A percentile compares a stretch with the other conserved stretches of the same genome.
Conservation (phyloP, 495 filamentous ascomycete genomes). For the Neurospora sp. region DNA sequence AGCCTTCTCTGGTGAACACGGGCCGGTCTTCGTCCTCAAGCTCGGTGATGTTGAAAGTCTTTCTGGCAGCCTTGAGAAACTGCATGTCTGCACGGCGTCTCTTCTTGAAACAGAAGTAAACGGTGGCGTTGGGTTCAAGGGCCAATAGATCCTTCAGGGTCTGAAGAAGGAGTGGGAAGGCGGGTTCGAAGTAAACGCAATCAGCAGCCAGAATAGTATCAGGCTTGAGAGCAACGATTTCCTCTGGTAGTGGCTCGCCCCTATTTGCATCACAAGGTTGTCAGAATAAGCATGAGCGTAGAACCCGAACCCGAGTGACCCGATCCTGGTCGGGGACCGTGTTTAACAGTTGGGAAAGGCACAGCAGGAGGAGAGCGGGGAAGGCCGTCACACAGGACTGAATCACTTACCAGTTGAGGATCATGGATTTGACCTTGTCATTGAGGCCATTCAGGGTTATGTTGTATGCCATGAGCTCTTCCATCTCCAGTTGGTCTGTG, state of each 20-base stretch:
- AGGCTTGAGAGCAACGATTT: slow-evolving; percentile 41
- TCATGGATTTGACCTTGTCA: slow-evolving; percentile 44
- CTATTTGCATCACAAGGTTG: slow-evolving; percentile 20
- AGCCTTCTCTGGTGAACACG: slow-evolving; percentile 48
- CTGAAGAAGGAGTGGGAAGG: slow-evolving; percentile 74
- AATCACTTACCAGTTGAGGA: slow-evolving; percentile 63
- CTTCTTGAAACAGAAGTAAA: slow-evolving; percentile 95
- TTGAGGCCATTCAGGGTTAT: slow-evolving; percentile 65
- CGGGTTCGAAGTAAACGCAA: slow-evolving; percentile 94
- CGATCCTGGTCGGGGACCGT: background rate
- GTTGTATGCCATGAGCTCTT: slow-evolving; percentile 72
- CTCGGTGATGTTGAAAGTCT: slow-evolving; percentile 52
- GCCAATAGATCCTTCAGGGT: slow-evolving; percentile 59
- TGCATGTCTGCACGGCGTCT: slow-evolving; percentile 66
- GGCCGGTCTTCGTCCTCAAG: slow-evolving; percentile 51
- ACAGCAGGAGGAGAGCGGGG: background rate
- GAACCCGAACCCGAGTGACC: background rate
- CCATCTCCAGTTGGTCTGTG: slow-evolving; percentile 82
- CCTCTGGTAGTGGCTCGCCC: slow-evolving; percentile 43
- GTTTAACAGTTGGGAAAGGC: background rate
- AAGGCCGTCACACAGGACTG: background rate
- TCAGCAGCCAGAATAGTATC: slow-evolving; percentile 86
- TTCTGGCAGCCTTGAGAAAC: slow-evolving; percentile 59
- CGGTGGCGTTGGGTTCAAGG: slow-evolving; percentile 45
- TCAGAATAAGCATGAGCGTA: slow-evolving; percentile 13